Conservation (phyloP, 768 basidiomycete species). For the Sarcodon aspratus region DNA sequence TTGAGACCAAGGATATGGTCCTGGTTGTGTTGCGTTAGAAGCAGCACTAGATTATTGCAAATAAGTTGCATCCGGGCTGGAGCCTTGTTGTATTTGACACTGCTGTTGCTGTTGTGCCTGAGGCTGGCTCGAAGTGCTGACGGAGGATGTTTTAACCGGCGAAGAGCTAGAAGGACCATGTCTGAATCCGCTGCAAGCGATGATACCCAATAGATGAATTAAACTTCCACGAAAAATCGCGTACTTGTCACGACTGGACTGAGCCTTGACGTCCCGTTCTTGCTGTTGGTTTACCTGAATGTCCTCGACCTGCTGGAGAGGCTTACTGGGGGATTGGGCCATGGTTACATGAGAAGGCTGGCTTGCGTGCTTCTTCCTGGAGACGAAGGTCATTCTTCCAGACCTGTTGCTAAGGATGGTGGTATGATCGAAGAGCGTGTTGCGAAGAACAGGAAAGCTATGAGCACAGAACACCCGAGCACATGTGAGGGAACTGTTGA, state of each 20-base stretch:
- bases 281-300: conserved; percentile 13
- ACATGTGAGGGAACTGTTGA: too few species aligned
- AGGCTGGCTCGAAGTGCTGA: neutral
- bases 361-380: conserved; percentile 64
- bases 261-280: conserved; percentile 19
- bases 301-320: conserved; percentile 35
- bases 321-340: conserved; percentile 55
- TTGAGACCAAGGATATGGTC: conserved; percentile 71
- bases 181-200: neutral
- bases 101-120: conserved; percentile 5
- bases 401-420: conserved; percentile 48
- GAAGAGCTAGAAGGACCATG: conserved; percentile 5
- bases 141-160: conserved; percentile 15
- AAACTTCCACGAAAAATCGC: conserved; percentile 3
- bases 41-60: conserved; percentile 7
- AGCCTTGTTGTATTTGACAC: conserved; percentile 5
- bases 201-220: conserved; percentile 5
- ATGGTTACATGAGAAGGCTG: conserved; percentile 33
- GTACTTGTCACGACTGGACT: conserved; percentile 19
- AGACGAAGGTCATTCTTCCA: conserved; percentile 91
- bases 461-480: too few species aligned
- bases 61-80: conserved; percentile 3
- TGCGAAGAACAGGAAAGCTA: too few species aligned
- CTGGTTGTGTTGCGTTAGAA: conserved; percentile 9
- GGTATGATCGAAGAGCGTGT: conserved; percentile 39